Evolutionary conservation across 2,329 filamentous ascomycete genomes (phyloP).

Genomic region (Sclerotinia glacialis): DNA sequence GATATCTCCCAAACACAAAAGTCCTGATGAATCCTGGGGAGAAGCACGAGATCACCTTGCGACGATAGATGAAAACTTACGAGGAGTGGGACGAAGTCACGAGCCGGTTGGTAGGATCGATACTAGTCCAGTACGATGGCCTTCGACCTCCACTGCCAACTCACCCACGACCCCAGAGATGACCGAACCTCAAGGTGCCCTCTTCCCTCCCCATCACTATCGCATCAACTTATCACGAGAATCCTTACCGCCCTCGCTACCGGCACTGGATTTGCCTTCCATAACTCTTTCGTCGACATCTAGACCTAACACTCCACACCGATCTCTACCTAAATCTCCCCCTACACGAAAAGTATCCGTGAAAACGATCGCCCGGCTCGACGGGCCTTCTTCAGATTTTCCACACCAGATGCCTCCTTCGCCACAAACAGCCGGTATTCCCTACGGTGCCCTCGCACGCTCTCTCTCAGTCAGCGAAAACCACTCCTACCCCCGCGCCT

Average conservation of each 20-base stretch:
- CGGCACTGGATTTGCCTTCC: constrained; percentile 9
- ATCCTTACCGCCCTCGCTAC: constrained; percentile 6
- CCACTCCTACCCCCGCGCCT: not conserved
- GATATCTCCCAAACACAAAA: not conserved
- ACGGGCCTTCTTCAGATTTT: constrained; percentile 10
- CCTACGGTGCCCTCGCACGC: not conserved
- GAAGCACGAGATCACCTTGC: constrained; percentile 13
- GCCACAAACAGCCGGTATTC: not conserved
- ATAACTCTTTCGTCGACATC: constrained; percentile 4
- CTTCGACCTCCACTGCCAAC: constrained; percentile 4
- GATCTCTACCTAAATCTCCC: not conserved
- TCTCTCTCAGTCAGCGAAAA: not conserved
- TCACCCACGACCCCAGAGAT: constrained; percentile 14
- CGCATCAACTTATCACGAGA: not conserved
- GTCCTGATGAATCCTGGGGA: not conserved
- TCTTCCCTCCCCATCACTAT: not conserved
- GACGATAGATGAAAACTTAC: not conserved
- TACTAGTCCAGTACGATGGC: constrained; percentile 4
- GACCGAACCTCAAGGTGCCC: not conserved
- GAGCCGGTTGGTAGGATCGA: not conserved
- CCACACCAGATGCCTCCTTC: constrained; percentile 1
- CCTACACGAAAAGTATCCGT: not conserved
- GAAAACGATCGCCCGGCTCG: not conserved
- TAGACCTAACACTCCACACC: constrained; percentile 2
- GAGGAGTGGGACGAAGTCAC: not conserved